These are phyloP conservation scores for Coemansia sp. DNA, from an alignment of 192 early-diverging fungal genomes.

Conservation along the genomic window DNA sequence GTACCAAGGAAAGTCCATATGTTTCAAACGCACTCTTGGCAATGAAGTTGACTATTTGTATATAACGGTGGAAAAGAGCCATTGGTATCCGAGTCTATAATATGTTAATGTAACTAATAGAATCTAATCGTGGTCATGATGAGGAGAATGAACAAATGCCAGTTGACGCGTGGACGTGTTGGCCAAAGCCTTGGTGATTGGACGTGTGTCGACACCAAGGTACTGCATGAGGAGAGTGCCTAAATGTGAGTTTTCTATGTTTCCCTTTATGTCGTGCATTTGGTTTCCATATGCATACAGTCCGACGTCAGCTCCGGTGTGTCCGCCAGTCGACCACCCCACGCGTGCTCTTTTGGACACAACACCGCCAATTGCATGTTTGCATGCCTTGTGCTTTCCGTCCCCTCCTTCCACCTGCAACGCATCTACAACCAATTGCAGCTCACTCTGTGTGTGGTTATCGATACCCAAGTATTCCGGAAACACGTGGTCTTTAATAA, in stretches of 20 bases:
- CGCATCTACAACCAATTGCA: not conserved
- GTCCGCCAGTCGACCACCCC: slow-evolving; percentile 82
- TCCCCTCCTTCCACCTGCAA: not conserved
- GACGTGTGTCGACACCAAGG: slow-evolving; percentile 55
- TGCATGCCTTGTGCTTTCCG: slow-evolving; percentile 13
- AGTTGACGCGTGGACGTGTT: not conserved
- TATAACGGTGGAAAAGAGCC: too few species aligned
- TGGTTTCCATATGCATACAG: slow-evolving; percentile 62
- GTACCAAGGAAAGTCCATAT: not conserved
- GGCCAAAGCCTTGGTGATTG: slow-evolving; percentile 49
- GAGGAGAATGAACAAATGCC: not conserved
- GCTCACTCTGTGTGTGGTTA: slow-evolving; percentile 28
- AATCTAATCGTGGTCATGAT: slow-evolving; percentile 12
- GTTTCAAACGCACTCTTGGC: not conserved
- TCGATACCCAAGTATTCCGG: slow-evolving; percentile 33
- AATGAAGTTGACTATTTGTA: not conserved
- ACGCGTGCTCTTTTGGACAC: slow-evolving; percentile 36
- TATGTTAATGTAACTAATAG: not conserved
- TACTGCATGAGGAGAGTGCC: slow-evolving; percentile 59
- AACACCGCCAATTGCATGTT: slow-evolving; percentile 22
- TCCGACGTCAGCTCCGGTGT: slow-evolving; percentile 91
- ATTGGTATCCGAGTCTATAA: too few species aligned
- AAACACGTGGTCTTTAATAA: slow-evolving; percentile 17
- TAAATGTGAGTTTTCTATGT: slow-evolving; percentile 69
- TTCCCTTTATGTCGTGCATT: slow-evolving; percentile 53